These are phyloP conservation scores for Fraxinus floribunda DNA, from an alignment of 305 asterid genomes.

Conservation along the genomic window DNA sequence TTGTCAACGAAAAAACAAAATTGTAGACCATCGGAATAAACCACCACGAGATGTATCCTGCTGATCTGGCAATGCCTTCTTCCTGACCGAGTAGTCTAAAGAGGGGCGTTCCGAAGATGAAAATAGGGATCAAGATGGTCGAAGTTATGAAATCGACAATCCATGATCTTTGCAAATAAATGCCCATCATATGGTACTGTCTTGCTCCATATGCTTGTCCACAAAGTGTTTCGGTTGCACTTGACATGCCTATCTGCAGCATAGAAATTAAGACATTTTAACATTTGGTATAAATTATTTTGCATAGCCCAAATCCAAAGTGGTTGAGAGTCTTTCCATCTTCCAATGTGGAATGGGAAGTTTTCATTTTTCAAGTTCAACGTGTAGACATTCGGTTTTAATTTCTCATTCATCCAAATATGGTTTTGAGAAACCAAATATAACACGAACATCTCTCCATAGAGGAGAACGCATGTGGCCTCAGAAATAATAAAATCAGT, in stretches of 20 bases:
- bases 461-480: background rate
- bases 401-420: background rate
- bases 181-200: conserved; percentile 57
- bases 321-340: background rate
- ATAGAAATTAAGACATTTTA: background rate
- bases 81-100: conserved; percentile 50
- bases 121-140: conserved; percentile 45
- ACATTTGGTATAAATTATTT: background rate
- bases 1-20: conserved; percentile 31
- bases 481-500: background rate
- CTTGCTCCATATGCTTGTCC: conserved; percentile 61
- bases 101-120: conserved; percentile 38
- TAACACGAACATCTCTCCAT: background rate
- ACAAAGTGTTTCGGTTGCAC: conserved; percentile 55
- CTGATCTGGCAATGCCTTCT: conserved; percentile 33
- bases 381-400: background rate
- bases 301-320: background rate
- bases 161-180: conserved; percentile 58
- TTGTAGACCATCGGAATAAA: conserved; percentile 36
- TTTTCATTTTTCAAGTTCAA: background rate
- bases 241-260: conserved; percentile 51
- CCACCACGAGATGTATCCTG: conserved; percentile 41
- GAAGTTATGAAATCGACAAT: conserved; percentile 39
- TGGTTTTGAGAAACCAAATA: background rate
- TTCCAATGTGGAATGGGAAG: background rate